Evolutionary conservation across 177 flowering plant species (phyloP), one percentile per base, ranked within the genome.

Genomic region (Vitis hybrid): DNA sequence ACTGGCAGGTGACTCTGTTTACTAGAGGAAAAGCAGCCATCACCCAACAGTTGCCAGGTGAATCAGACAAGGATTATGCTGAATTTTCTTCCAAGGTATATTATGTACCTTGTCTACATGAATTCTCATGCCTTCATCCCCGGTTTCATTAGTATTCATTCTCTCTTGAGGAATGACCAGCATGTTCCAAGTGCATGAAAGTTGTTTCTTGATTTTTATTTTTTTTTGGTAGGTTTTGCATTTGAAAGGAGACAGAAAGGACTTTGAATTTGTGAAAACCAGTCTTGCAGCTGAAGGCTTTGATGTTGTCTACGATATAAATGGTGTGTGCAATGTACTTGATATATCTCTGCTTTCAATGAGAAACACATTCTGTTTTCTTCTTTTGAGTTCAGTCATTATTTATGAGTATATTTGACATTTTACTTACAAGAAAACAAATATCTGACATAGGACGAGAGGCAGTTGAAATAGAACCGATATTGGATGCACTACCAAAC

Each of bases 21-120:
- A 95, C 99, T 1, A 86, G 99, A 86, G 99, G 98, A 55, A 95
- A 95, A 81, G 87, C 97, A 66, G 94, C 99, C 50, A 85, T 95
- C 69, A 79, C 93, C 7, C 92, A 91, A 70, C 96, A 90, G 74
- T 80, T 95, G 74, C 98, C 99, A 0, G 97, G 96, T 31, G 98
- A 93, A 80, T 83, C 93, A 33, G 94, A 95, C 50, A 57, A 65
- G 22, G 97, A 90, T 18, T 95, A 62, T 62, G 72, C 86, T 50
- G 91, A 84, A 58, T 95, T 91, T 76, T 78, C 88, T 58, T 92
- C 97, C 65, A 82, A 94, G 95, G 98, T 89, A 71, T 55, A 26
- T 33, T 20, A 57, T 3, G 15, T 12, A 55, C 45, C 45, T 39
- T 39, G 45, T 55, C 60, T 31, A 26, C 31, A 33, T 9, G 31